These are phyloP conservation scores for Epichloe elymi DNA, from an alignment of 2,329 filamentous ascomycete species.

Conservation along the genomic window DNA sequence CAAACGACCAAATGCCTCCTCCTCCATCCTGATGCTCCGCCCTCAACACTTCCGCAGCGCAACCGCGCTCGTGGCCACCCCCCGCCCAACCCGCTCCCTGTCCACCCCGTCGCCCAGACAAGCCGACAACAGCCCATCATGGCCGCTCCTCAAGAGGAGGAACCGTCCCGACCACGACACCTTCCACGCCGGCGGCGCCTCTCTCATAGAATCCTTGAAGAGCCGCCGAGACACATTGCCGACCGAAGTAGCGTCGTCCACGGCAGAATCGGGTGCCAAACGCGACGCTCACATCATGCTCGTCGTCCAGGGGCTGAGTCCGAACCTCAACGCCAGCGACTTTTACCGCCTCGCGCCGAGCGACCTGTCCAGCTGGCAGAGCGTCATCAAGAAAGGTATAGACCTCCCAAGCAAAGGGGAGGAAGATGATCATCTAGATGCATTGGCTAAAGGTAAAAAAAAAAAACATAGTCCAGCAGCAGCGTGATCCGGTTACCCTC, in stretches of 20 bases:
- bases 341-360: slow-evolving; percentile 54
- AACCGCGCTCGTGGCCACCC: slow-evolving; percentile 10
- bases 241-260: neutral
- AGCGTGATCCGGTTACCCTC: slow-evolving; percentile 49
- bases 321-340: slow-evolving; percentile 50
- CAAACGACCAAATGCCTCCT: neutral
- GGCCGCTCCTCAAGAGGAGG: slow-evolving; percentile 6
- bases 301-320: slow-evolving; percentile 44
- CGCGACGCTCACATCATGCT: slow-evolving; percentile 26
- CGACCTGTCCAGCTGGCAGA: slow-evolving; percentile 56
- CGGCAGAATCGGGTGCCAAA: neutral
- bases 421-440: neutral
- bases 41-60: slow-evolving; percentile 15
- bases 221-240: neutral
- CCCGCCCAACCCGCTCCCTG: neutral
- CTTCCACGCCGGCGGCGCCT: neutral
- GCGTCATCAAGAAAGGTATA: slow-evolving; percentile 44
- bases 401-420: neutral
- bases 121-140: neutral
- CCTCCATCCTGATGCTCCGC: slow-evolving; percentile 15
- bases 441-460: neutral
- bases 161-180: neutral
- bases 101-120: neutral
- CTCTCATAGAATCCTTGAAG: neutral
- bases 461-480: slow-evolving; percentile 45